Percentiles rank a stretch among this genome's conserved stretches.
These are phyloP conservation scores for Boechera stricta DNA, from an alignment of 345 rosid species.

Conservation along the genomic window DNA sequence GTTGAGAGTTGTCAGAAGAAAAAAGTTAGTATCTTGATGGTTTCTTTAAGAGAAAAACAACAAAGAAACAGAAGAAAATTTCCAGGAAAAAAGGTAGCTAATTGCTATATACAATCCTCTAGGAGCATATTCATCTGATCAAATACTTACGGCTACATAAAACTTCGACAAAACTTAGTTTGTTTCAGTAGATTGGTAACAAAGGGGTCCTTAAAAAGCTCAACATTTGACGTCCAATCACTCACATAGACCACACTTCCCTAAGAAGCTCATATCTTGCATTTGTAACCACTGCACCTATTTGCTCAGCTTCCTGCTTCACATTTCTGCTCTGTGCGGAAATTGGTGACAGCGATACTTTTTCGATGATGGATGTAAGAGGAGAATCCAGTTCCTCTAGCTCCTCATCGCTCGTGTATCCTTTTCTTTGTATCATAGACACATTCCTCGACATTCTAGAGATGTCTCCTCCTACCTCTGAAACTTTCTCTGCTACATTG, in stretches of 20 bases:
- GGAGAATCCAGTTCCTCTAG: constrained; percentile 84
- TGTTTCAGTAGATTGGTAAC: not conserved
- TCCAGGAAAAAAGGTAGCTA: not conserved
- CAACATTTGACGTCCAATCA: not conserved
- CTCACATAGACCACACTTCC: constrained; percentile 65
- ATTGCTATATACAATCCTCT: not conserved
- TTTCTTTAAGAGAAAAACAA: not conserved
- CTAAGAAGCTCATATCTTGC: constrained; percentile 81
- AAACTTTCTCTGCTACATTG: constrained; percentile 64
- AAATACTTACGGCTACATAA: not conserved
- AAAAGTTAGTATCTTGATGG: not conserved
- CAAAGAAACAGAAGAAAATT: not conserved
- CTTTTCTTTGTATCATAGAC: constrained; percentile 75
- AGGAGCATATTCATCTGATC: not conserved
- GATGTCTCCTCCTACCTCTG: constrained; percentile 60
- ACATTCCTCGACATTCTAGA: constrained; percentile 53
- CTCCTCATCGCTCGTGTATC: constrained; percentile 92
- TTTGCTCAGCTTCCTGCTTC: constrained; percentile 32
- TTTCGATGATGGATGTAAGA: constrained; percentile 60
- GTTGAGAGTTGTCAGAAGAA: not conserved
- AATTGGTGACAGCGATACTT: constrained; percentile 21
- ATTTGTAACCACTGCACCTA: constrained; percentile 38
- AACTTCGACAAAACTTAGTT: constrained; percentile 15
- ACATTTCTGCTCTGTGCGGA: not conserved
- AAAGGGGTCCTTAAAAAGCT: not conserved